Evolutionary conservation across 495 filamentous ascomycete species (phyloP).

Genomic region (Lepraria neglecta): DNA sequence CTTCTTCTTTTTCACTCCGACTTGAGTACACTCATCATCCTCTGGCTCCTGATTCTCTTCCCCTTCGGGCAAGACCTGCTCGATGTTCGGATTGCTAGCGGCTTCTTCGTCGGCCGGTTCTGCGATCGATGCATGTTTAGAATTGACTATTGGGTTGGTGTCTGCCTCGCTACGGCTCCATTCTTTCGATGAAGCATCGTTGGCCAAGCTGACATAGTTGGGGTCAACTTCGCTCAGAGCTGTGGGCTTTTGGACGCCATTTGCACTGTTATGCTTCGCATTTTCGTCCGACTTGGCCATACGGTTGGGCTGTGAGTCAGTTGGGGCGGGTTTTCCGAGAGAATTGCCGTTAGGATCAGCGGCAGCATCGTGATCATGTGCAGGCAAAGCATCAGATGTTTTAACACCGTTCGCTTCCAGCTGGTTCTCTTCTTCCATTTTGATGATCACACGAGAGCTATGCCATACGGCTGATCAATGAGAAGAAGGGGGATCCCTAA

Average conservation of each 20-base stretch:
- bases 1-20: constrained; percentile 28
- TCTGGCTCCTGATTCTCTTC: constrained; percentile 11
- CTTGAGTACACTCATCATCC: neutral
- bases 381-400: no score
- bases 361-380: no score
- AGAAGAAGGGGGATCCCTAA: no score
- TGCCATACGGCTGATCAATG: no score
- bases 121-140: neutral
- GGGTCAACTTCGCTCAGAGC: constrained; percentile 9
- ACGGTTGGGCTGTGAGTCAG: neutral
- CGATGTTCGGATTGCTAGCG: neutral
- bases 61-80: constrained; percentile 5
- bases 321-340: no score
- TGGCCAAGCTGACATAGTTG: neutral
- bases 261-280: neutral
- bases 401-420: no score
- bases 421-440: no score
- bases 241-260: neutral
- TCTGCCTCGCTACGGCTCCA: neutral
- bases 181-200: neutral
- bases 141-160: neutral
- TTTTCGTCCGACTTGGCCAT: neutral
- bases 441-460: no score
- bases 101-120: neutral
- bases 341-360: no score